Evolutionary conservation across 768 basidiomycete genomes (phyloP), one percentile per base, ranked within the genome.

Genomic region (Pisolithus sp.): DNA sequence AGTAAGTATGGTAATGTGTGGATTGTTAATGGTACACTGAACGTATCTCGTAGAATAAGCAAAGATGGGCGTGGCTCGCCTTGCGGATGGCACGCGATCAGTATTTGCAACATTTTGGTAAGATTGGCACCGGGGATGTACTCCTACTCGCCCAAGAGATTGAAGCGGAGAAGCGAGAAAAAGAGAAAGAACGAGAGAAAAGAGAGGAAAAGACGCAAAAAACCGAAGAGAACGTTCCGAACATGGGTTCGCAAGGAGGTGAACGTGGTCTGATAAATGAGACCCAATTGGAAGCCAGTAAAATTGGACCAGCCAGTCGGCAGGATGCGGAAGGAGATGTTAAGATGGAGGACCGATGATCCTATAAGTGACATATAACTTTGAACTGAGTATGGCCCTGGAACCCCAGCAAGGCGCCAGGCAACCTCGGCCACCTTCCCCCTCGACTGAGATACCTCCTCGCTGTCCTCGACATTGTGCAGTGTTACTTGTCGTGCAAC

Each of bases 81-180:
- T 76, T 93, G 53, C 85, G 90, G 18, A 77, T 80, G 39, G 81
- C 86, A 49, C 84, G 89, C 36, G 83, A 88, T 57, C 76, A 77
- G 53, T 72, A 91, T 65, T 64, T 91, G 38, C 80, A 83, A 55
- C 82, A 89, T 58, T 92, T 93, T 57, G 78, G 82, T n/a, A 85
- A 81, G 71, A 90, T 91, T 54, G 88, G 86, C 17, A 82, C 81
- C 6, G 89, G 87, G 7, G 88, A 92, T 54, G 71, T 93, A 54
- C 76, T 76, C 46, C 58, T 73, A 17, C 75, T 76, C 20, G 56
- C 62, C 15, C 58, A 64, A 21, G 65, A 67, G 54, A 68, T 73
- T n/a, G 70, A 73, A 7, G 52, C 59, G 21, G 69, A 72, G 26
- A 68, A 62, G 47, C 30, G 30, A 1, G 68, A 72, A 41, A 61